These are phyloP conservation scores for Hibiscus syriacus DNA, from an alignment of 345 rosid species.

Conservation along the genomic window DNA sequence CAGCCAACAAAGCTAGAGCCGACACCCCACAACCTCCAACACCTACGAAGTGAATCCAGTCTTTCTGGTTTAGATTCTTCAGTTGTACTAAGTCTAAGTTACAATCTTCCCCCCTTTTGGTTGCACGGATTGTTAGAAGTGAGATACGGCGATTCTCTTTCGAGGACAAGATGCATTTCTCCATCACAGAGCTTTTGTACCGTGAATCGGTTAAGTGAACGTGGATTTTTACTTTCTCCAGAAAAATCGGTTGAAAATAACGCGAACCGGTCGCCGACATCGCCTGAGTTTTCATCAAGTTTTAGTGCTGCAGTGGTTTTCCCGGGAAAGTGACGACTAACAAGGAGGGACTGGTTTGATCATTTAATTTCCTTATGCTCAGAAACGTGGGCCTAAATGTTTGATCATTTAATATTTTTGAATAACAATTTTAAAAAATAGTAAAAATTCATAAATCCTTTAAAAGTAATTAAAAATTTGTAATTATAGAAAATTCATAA, in stretches of 20 bases:
- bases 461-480: too few relatives aligned
- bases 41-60: slow-evolving; percentile 32
- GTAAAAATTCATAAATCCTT: too few relatives aligned
- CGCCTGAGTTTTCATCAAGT: not conserved
- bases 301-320: not conserved
- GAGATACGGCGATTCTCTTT: not conserved
- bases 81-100: not conserved
- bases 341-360: not conserved
- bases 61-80: slow-evolving; percentile 3
- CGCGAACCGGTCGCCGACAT: not conserved
- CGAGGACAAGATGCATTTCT: not conserved
- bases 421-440: too few relatives aligned
- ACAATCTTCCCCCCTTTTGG: not conserved
- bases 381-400: not conserved
- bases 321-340: not conserved
- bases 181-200: not conserved
- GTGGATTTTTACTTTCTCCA: not conserved
- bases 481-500: too few relatives aligned
- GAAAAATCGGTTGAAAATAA: not conserved
- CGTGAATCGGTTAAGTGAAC: not conserved
- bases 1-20: slow-evolving; percentile 27
- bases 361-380: not conserved
- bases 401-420: too few relatives aligned
- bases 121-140: not conserved
- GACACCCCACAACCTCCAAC: slow-evolving; percentile 30